phyloP scores from a whole-genome alignment of 1,284 basidiomycete species.

The Lentinula novae-zelandiae region DNA sequence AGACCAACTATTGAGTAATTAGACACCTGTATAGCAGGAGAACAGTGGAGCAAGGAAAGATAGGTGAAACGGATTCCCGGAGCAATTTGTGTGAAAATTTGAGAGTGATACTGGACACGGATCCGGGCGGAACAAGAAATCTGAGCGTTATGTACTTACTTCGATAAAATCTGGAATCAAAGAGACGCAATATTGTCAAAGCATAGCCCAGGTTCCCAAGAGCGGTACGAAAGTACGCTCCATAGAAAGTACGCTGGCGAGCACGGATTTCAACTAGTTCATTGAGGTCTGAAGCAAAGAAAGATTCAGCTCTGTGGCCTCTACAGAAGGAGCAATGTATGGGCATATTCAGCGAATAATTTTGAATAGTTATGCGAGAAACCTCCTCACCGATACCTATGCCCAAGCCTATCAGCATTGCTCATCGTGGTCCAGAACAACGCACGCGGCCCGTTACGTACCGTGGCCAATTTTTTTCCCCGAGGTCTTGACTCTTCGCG shows the following conservation, averaged over 20 bases:
- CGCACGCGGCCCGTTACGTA: not conserved
- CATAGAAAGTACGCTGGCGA: slow-evolving; percentile 76
- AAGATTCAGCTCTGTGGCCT: slow-evolving; percentile 58
- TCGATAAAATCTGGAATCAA: slow-evolving; percentile 65
- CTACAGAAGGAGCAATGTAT: slow-evolving; percentile 28
- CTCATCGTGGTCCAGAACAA: not conserved
- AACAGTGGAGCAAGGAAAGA: no score
- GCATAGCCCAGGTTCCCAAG: slow-evolving; percentile 73
- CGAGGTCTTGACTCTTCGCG: not conserved
- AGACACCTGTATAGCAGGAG: not conserved
- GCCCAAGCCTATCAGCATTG: not conserved
- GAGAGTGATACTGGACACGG: not conserved
- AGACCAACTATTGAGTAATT: slow-evolving; percentile 55
- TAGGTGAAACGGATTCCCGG: no score
- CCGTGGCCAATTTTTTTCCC: no score
- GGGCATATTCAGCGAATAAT: not conserved
- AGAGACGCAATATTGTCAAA: slow-evolving; percentile 71
- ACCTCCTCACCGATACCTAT: slow-evolving; percentile 8
- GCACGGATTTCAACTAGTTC: slow-evolving; percentile 76
- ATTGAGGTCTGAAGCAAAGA: slow-evolving; percentile 51
- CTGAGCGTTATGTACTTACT: slow-evolving; percentile 40
- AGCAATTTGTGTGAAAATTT: not conserved
- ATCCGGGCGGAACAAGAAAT: not conserved
- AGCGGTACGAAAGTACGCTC: slow-evolving; percentile 76
- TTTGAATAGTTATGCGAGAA: not conserved